A percentile compares a stretch with the other conserved stretches of the same genome.
Evolutionary conservation across 192 early-diverging fungal species (phyloP).

Genomic region (Umbelopsis isabellina): DNA sequence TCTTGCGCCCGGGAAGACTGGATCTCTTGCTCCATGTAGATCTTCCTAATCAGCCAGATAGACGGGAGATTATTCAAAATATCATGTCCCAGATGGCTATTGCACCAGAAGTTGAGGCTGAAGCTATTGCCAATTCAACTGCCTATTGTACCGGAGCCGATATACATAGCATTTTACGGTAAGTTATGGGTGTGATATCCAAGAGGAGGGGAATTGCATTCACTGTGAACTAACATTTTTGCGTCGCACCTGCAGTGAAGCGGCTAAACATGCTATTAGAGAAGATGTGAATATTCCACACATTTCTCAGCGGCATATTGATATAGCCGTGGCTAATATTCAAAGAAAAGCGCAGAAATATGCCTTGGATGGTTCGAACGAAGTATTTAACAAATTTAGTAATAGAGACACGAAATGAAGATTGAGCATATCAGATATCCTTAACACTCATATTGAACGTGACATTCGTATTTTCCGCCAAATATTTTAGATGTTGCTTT

Average conservation of each 20-base stretch:
- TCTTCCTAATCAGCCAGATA: constrained; percentile 59
- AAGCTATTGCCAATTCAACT: constrained; percentile 55
- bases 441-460: too few species aligned
- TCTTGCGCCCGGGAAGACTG: constrained; percentile 80
- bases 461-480: too few species aligned
- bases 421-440: too few species aligned
- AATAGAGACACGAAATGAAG: constrained; percentile 15
- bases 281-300: constrained; percentile 8
- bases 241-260: constrained; percentile 48
- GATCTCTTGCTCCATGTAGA: constrained; percentile 82
- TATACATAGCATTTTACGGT: constrained; percentile 65
- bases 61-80: constrained; percentile 70
- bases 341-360: not conserved
- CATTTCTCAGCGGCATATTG: constrained; percentile 18
- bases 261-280: constrained; percentile 54
- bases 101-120: constrained; percentile 50
- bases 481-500: too few species aligned
- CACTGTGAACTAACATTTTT: constrained; percentile 6
- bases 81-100: constrained; percentile 66
- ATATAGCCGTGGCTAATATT: not conserved
- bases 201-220: not conserved
- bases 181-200: not conserved
- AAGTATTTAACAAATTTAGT: constrained; percentile 8
- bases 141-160: constrained; percentile 82
- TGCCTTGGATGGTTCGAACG: not conserved